Conservation (phyloP, 805 yeast species). For the Peterozyma xylosa region DNA sequence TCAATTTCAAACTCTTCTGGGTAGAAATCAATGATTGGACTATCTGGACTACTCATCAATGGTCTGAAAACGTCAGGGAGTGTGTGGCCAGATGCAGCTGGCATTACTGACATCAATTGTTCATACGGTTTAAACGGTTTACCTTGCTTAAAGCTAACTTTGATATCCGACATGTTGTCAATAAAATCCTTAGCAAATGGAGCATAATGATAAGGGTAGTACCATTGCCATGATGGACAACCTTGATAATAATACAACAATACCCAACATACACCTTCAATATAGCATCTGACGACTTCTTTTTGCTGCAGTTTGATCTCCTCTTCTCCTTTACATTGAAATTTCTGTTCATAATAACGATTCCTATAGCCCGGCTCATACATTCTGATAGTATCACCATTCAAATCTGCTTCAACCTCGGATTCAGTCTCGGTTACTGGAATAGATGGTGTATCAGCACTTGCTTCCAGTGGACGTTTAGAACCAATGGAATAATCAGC, state of each 20-base stretch:
- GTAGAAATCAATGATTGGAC: constrained; percentile 85
- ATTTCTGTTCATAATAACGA: constrained; percentile 76
- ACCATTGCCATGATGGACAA: constrained; percentile 99
- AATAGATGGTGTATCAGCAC: constrained; percentile 12
- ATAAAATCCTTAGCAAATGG: constrained; percentile 89
- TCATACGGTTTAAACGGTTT: constrained; percentile 86
- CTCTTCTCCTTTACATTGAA: constrained; percentile 47
- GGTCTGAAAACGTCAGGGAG: constrained; percentile 77
- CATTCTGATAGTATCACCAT: constrained; percentile 48
- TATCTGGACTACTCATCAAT: constrained; percentile 69
- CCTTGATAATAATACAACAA: constrained; percentile 92
- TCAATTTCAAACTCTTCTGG: constrained; percentile 86
- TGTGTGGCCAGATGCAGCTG: constrained; percentile 87
- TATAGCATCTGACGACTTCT: constrained; percentile 61
- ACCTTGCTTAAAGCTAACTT: constrained; percentile 57
- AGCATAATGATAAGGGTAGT: constrained; percentile 93
- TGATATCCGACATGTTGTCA: constrained; percentile 38
- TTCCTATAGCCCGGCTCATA: constrained; percentile 85
- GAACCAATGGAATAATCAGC: constrained; percentile 17
- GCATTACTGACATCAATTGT: constrained; percentile 90
- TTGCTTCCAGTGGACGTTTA: constrained; percentile 12
- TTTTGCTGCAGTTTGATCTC: constrained; percentile 45
- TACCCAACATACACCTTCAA: constrained; percentile 98
- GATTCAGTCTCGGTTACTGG: constrained; percentile 18
- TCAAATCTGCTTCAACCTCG: constrained; percentile 25